Conservation (phyloP, 768 basidiomycete genomes). For the Termitomyces sp. region DNA sequence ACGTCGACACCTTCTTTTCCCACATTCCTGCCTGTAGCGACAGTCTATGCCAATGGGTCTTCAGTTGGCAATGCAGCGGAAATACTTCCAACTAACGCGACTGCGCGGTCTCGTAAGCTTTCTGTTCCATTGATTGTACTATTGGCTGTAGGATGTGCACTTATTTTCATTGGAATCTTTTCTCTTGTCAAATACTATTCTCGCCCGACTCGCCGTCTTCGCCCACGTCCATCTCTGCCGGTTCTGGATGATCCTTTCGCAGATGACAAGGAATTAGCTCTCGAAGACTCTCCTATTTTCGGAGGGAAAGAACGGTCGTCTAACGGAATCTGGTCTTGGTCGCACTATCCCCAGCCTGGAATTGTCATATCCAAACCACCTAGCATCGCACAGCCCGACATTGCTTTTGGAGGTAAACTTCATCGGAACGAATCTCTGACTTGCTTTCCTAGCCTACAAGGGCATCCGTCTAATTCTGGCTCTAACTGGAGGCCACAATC, state of each 20-base stretch:
- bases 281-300: slow-evolving; percentile 66
- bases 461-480: slow-evolving; percentile 3
- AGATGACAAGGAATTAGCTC: slow-evolving; percentile 36
- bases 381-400: slow-evolving; percentile 1
- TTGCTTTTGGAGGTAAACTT: slow-evolving; percentile 6
- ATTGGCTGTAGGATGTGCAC: slow-evolving; percentile 45
- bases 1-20: slow-evolving; percentile 9
- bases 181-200: slow-evolving; percentile 41
- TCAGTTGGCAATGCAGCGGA: slow-evolving; percentile 1
- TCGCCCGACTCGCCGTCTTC: slow-evolving; percentile 45
- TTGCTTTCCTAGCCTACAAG: slow-evolving; percentile 13
- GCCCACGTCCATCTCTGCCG: slow-evolving; percentile 69
- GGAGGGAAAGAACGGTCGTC: slow-evolving; percentile 65
- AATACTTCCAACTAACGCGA: not conserved
- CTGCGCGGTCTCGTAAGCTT: slow-evolving; percentile 27
- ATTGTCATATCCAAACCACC: slow-evolving; percentile 10
- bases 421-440: slow-evolving; percentile 3
- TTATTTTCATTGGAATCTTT: slow-evolving; percentile 41
- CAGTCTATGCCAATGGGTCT: slow-evolving; percentile 8
- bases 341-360: slow-evolving; percentile 41
- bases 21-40: slow-evolving; percentile 8
- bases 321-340: slow-evolving; percentile 51
- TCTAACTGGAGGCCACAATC: slow-evolving; percentile 12
- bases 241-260: slow-evolving; percentile 54
- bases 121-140: slow-evolving; percentile 45